phyloP scores from a whole-genome alignment of 2,329 filamentous ascomycete species.

The Ascocoryne sarcoides region DNA sequence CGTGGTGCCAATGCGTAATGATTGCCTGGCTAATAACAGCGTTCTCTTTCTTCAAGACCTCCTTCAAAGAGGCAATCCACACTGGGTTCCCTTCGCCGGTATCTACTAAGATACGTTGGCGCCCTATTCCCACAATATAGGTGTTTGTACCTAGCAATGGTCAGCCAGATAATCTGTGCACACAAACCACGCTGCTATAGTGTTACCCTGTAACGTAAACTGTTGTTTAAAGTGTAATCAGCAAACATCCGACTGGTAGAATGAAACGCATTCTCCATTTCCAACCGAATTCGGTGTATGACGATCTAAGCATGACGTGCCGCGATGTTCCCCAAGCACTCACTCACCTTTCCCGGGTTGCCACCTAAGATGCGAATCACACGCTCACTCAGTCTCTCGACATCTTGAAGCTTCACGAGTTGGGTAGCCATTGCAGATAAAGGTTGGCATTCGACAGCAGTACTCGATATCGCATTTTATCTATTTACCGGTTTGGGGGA shows the following conservation, averaged over 20 bases:
- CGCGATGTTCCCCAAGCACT: no score
- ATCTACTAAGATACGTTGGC: slow-evolving; percentile 71
- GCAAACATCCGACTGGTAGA: no score
- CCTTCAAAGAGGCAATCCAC: slow-evolving; percentile 61
- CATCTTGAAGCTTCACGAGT: slow-evolving; percentile 46
- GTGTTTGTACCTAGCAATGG: slow-evolving; percentile 77
- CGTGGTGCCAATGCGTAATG: slow-evolving; percentile 86
- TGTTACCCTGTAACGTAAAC: slow-evolving; percentile 54
- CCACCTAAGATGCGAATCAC: slow-evolving; percentile 81
- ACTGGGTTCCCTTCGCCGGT: slow-evolving; percentile 68
- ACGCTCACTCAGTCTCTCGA: slow-evolving; percentile 67
- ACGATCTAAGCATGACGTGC: no score
- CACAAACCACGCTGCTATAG: no score
- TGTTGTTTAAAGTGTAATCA: no score
- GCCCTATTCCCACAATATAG: slow-evolving; percentile 76
- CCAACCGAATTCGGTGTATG: no score
- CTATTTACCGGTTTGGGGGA: no score
- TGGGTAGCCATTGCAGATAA: slow-evolving; percentile 23
- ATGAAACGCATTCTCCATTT: no score
- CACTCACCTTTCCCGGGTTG: slow-evolving; percentile 74
- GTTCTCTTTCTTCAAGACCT: slow-evolving; percentile 57
- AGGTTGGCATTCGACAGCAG: background rate
- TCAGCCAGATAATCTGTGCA: slow-evolving; percentile 35
- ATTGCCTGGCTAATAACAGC: slow-evolving; percentile 61
- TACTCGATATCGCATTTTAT: no score